These are phyloP conservation scores for Pseudozyma sp. DNA, from an alignment of 1,284 basidiomycete genomes.

Conservation along the genomic window DNA sequence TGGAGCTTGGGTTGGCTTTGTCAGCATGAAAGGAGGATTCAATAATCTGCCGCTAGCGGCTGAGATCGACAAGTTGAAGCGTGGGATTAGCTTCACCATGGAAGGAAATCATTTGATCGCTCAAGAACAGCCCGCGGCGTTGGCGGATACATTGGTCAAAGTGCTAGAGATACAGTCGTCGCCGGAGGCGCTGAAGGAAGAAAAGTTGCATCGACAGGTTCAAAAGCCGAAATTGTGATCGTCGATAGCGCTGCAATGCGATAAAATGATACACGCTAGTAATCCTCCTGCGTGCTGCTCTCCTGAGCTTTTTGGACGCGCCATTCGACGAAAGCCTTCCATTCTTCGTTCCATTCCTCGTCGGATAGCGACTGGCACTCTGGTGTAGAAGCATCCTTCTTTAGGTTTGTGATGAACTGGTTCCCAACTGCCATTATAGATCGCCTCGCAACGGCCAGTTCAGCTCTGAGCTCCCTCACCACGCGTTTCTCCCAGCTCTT, in stretches of 20 bases:
- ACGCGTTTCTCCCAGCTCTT: no score
- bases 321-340: no score
- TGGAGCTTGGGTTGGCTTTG: conserved; percentile 28
- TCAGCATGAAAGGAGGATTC: conserved; percentile 44
- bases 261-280: no score
- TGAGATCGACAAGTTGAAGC: conserved; percentile 33
- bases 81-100: conserved; percentile 30
- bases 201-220: conserved; percentile 36
- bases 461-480: no score
- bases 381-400: no score
- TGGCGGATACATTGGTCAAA: conserved; percentile 32
- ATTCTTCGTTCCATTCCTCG: no score
- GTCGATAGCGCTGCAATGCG: not conserved
- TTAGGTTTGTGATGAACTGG: no score
- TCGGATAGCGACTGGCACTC: no score
- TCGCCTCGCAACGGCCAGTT: no score
- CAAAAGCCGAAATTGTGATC: conserved; percentile 28
- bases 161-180: conserved; percentile 33
- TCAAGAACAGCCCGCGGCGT: conserved; percentile 53
- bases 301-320: no score
- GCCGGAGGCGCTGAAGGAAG: conserved; percentile 20
- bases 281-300: no score
- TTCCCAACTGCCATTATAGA: no score
- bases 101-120: conserved; percentile 57
- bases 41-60: conserved; percentile 25